These are phyloP conservation scores for Monilinia fructicola DNA, from an alignment of 2,329 filamentous ascomycete species.

Conservation along the genomic window DNA sequence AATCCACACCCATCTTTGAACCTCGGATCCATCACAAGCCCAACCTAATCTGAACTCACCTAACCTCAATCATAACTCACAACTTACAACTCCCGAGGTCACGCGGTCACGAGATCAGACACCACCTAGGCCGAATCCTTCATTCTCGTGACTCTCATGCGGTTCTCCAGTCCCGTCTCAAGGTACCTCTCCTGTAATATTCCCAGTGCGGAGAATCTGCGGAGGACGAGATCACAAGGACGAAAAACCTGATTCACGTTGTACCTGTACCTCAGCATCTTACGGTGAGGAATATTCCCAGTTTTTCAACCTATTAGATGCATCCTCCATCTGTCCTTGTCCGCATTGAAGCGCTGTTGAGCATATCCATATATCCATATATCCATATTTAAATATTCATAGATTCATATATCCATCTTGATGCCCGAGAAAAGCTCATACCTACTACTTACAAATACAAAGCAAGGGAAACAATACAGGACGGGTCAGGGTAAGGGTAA, in stretches of 20 bases:
- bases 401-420: background rate
- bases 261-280: conserved; percentile 12
- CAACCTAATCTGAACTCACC: too few relatives aligned
- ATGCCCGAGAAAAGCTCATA: conserved; percentile 5
- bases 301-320: conserved; percentile 6
- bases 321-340: conserved; percentile 13
- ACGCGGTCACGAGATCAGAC: conserved; percentile 7
- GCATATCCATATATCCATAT: background rate
- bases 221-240: conserved; percentile 16
- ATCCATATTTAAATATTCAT: background rate
- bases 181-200: background rate
- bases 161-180: background rate
- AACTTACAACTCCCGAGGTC: too few relatives aligned
- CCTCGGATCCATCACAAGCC: too few relatives aligned
- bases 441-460: conserved; percentile 5
- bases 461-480: conserved; percentile 4
- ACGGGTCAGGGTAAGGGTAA: background rate
- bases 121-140: background rate
- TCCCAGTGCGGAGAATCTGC: conserved; percentile 4
- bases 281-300: conserved; percentile 21
- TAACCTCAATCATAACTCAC: background rate
- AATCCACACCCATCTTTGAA: too few relatives aligned
- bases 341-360: conserved; percentile 21
- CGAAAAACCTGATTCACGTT: background rate
- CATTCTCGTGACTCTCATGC: conserved; percentile 14